Evolutionary conservation across 2,329 filamentous ascomycete genomes (phyloP), one percentile per base, ranked within the genome.

Genomic region (Hymenoscyphus occultus): DNA sequence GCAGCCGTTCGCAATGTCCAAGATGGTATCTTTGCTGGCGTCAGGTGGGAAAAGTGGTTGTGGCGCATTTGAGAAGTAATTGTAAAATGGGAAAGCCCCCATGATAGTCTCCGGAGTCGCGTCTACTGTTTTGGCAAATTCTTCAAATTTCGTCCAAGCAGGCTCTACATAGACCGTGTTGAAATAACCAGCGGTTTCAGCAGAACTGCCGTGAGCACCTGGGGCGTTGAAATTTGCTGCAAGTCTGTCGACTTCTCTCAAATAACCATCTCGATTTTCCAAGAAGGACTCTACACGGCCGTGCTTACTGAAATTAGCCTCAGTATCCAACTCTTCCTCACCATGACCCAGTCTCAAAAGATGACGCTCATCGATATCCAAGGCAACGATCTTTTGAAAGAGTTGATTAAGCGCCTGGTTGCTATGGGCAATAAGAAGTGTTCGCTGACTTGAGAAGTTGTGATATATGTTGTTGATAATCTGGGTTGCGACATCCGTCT

Each of bases 391-490:
- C 80, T 99, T 99, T 72, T 96, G 91, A 79, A 99, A 99, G 1
- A 99, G 83, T 76, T 99, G 95, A 74, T 99, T 99, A 10, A 99
- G 82, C 1, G 95, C 96, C 77, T 99, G 96, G 75, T 99, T 99
- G 78, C 94, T 98, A 77, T 99, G 95, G 4, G 95, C 95, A 69
- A 99, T 87, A 51, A 99, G 86, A 19, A 99, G 81, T 0, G 95
- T 99, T 71, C 92, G 90, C 77, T 99, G 93, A 69, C 89, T 83
- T 7, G 95, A 93, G 76, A 97, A 99, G 78, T 98, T 97, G 81
- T 98, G 94, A 75, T 99, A 99, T 71, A 99, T 90, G 77, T 98
- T 97, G 80, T 92, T 97, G 79, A 99, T 99, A 76, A 98, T 96
- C 77, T 99, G 95, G 4, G 94, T 97, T 59, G 93, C 93, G 62